A percentile compares a stretch with the other conserved stretches of the same genome.
Evolutionary conservation across 2,329 filamentous ascomycete genomes (phyloP).

Genomic region (Diaporthe vexans): DNA sequence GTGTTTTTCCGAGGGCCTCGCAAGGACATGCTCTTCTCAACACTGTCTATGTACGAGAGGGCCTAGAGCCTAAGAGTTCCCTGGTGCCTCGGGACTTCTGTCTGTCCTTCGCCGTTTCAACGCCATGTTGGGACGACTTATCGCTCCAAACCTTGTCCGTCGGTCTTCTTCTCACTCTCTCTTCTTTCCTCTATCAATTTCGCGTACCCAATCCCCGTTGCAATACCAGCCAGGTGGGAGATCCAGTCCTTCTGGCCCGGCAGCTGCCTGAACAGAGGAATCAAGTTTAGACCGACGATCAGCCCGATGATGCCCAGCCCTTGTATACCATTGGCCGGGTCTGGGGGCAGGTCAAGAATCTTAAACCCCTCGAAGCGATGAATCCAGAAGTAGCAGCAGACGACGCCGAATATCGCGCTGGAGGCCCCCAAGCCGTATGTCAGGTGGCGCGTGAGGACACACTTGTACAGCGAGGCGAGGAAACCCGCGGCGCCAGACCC

Average conservation of each 20-base stretch:
- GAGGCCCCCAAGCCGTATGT: conserved; percentile 74
- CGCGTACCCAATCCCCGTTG: conserved; percentile 60
- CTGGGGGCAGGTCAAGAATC: conserved; percentile 69
- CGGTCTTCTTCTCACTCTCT: conserved; percentile 41
- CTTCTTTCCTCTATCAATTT: conserved; percentile 52
- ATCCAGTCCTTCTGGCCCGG: conserved; percentile 63
- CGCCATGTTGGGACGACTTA: not conserved
- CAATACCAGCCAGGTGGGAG: conserved; percentile 67
- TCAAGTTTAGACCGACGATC: conserved; percentile 64
- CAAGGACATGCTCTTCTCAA: not conserved
- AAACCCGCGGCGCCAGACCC: conserved; percentile 70
- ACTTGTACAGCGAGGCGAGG: conserved; percentile 67
- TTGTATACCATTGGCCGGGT: conserved; percentile 65
- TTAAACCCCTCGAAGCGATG: conserved; percentile 70
- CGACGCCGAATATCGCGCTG: conserved; percentile 72
- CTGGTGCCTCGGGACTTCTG: not conserved
- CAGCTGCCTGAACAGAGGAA: conserved; percentile 59
- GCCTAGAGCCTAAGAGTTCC: not conserved
- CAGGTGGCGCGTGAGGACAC: conserved; percentile 62
- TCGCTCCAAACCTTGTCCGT: not conserved
- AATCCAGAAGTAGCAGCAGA: conserved; percentile 73
- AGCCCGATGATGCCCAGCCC: conserved; percentile 68
- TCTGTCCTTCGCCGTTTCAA: not conserved
- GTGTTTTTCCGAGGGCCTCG: not conserved
- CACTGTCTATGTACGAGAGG: not conserved